Evolutionary conservation across 1,284 basidiomycete genomes (phyloP), one percentile per base, ranked within the genome.

Genomic region (Tranzscheliella williamsii): DNA sequence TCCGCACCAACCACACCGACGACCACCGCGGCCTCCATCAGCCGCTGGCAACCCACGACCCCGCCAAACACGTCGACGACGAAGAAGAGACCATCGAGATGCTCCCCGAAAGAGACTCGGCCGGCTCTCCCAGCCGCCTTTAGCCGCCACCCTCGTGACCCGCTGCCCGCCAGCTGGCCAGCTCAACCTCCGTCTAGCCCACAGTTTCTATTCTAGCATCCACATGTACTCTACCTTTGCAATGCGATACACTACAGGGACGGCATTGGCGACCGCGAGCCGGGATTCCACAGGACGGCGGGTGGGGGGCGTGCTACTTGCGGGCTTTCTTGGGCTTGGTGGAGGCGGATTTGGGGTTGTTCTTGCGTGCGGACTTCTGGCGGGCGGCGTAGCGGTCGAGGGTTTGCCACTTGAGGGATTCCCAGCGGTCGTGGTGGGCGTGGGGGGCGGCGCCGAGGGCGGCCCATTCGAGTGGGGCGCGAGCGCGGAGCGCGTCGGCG

Each of bases 71-170:
- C 20, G 30, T 30, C 5, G 44, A 50, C 15, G 51, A 57, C 2
- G 63, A 54, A 3, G 67, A 70, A 21, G 67, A 70, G 37, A 38
- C 53, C 17, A 49, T 70, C 31, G 63, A 70, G 41, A 70, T 70
- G 67, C 50, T 70, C 6, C 63, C 67, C 4, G 47, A 56, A 33
- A 7, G 32, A 33, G 18, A 29, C 34, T 27, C 26, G 8, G 15
- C 8, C 26, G 26, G 15, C 26, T 27, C 26, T n/a, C n/a, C n/a
- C n/a, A n/a, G n/a, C n/a, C n/a, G n/a, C n/a, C n/a, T n/a, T n/a
- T n/a, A n/a, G n/a, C n/a, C n/a, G n/a, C n/a, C n/a, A n/a, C n/a
- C n/a, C n/a, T n/a, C n/a, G n/a, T n/a, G n/a, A n/a, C n/a, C n/a
- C n/a, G n/a, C n/a, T n/a, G n/a, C n/a, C n/a, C n/a, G n/a, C n/a